Percentiles rank a stretch among this genome's conserved stretches.
Conservation (phyloP, 148 eudicot genomes). For the Camellia lanceoleosa region DNA sequence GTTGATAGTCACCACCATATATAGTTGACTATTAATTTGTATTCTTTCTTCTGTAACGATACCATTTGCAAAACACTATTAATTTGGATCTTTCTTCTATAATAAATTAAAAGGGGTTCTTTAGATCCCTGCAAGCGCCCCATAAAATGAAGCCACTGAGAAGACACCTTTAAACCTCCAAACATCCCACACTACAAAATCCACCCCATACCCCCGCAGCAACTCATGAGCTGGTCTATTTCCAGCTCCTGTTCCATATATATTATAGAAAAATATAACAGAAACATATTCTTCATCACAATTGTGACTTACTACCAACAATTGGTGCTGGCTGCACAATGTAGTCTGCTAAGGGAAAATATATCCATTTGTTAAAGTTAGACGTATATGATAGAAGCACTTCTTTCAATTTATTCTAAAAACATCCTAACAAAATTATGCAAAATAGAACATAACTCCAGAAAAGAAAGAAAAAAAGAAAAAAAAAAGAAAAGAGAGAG, state of each 20-base stretch:
- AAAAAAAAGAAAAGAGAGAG: conserved; percentile 1
- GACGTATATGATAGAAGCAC: not conserved
- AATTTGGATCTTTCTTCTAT: too few species aligned
- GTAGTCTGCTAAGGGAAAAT: not conserved
- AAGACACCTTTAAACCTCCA: too few species aligned
- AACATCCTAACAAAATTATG: not conserved
- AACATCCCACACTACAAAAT: too few species aligned
- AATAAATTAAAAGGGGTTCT: too few species aligned
- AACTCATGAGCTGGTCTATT: not conserved
- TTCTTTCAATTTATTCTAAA: not conserved
- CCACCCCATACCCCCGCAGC: not conserved
- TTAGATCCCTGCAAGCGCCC: too few species aligned
- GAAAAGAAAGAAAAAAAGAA: not conserved
- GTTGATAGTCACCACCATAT: too few species aligned
- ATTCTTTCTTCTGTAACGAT: too few species aligned
- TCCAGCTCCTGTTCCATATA: not conserved
- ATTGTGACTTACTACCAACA: not conserved
- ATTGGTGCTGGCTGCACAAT: not conserved
- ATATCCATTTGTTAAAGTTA: not conserved
- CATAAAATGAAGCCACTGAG: too few species aligned
- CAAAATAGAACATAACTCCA: not conserved
- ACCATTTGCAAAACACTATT: too few species aligned
- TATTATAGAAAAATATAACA: not conserved
- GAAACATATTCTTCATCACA: not conserved
- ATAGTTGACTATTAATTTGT: too few species aligned